A percentile compares a stretch with the other conserved stretches of the same genome.
Conservation (phyloP, 2,329 filamentous ascomycete species). For the Calonectria fujianensis region DNA sequence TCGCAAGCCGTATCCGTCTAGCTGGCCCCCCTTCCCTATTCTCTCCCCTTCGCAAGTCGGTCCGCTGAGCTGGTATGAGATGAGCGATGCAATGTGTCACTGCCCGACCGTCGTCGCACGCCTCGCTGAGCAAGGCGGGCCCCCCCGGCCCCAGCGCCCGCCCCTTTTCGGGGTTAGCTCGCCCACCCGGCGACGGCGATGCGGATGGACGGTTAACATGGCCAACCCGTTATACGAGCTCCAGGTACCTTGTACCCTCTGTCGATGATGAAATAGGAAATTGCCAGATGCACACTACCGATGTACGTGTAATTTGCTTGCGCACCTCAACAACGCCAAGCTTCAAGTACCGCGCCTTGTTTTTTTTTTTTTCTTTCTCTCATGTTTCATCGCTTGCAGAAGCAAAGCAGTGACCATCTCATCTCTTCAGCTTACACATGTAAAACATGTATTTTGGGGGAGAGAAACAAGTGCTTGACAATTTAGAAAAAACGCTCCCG, state of each 20-base stretch:
- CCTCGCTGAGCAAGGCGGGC: conserved; percentile 1
- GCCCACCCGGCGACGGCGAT: conserved; percentile 17
- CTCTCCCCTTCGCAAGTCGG: conserved; percentile 1
- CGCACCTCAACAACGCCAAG: conserved; percentile 7
- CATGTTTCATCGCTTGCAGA: background rate
- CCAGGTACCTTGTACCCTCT: conserved; percentile 25
- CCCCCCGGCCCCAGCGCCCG: conserved; percentile 9
- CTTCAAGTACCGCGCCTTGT: background rate
- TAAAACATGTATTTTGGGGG: background rate
- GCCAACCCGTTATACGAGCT: conserved; percentile 34
- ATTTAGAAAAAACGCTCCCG: conserved; percentile 14
- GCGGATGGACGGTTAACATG: conserved; percentile 24
- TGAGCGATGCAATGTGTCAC: conserved; percentile 37
- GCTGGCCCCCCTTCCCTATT: background rate
- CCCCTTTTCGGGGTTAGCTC: conserved; percentile 38
- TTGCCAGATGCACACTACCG: conserved; percentile 21
- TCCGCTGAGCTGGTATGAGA: conserved; percentile 19
- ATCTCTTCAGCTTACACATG: background rate
- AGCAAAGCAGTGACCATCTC: background rate
- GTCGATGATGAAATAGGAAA: conserved; percentile 13
- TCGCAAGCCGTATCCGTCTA: background rate
- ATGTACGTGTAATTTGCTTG: conserved; percentile 28
- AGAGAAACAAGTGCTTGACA: conserved; percentile 1
- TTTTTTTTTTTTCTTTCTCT: background rate
- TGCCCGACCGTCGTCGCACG: conserved; percentile 38